Base-by-base conservation (phyloP, 805 yeast genomes). In the Isabelozyma rhagii region DNA sequence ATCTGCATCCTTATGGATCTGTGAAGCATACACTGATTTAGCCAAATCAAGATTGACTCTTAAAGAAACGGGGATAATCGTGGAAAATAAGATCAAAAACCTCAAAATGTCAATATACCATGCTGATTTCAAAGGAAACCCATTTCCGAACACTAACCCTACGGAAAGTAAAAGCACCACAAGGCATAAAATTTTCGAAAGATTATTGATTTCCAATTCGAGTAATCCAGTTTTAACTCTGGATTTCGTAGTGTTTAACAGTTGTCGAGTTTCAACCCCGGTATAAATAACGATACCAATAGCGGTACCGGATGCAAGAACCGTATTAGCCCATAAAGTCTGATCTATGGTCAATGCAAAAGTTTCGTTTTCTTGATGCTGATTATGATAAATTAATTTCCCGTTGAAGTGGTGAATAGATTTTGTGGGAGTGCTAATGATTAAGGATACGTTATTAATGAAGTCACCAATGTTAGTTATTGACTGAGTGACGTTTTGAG, bases 301-400 rank as follows among this genome's bases (percentile, higher is more conserved):
- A 7, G 96, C 94, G 3, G 89, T 81, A 11, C 97, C 98, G 0
- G 97, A 88, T 0, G 99, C 98, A 13, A 96, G 74, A 1, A 96
- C 97, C 0, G 99, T 94, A 64, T 94, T 94, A 11, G 98, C 97
- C 99, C 99, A 94, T 64, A 96, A 68, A 0, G 99, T 90, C 61
- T 93, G 92, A 66, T 94, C 99, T 8, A 94, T 83, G 3, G 86
- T 77, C 11, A 94, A 71, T 4, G 94, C 88, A 18, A 79, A 72
- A 1, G 84, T 75, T 27, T 81, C 77, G 41, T 79, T 80, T 17
- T 51, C 45, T 8, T 28, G 25, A 31, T 50, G 40, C 27, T 54
- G 56, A 1, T 67, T 64, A 47, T 82, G 84, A 51, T 78, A 75
- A 2, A 82, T 73, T 18, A 92, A 63, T 55, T 84, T 86, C 9